phyloP scores from a whole-genome alignment of 345 rosid genomes.

The Aethionema arabicum region DNA sequence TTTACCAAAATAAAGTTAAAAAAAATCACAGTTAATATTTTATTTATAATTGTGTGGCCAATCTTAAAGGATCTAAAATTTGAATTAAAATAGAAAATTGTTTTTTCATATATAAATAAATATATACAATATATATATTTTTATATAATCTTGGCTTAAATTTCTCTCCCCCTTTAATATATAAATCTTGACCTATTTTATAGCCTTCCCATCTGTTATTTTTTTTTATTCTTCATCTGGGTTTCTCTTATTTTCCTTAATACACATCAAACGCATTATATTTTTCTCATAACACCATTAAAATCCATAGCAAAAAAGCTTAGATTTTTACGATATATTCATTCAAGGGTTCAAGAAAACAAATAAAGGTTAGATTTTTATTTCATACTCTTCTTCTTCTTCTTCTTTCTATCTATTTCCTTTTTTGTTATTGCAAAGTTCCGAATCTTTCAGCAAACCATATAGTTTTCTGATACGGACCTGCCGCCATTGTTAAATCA shows the following conservation, averaged over 20 bases:
- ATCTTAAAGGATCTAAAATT: constrained; percentile 27
- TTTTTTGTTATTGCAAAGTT: constrained; percentile 1
- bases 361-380: background rate
- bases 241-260: constrained; percentile 33
- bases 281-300: constrained; percentile 37
- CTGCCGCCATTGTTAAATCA: no score
- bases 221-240: constrained; percentile 42
- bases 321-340: constrained; percentile 45
- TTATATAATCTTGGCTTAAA: constrained; percentile 33
- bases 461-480: no score
- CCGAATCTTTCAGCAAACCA: no score
- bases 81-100: constrained; percentile 33
- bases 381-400: constrained; percentile 5
- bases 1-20: constrained; percentile 7
- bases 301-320: constrained; percentile 30
- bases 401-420: background rate
- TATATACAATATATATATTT: constrained; percentile 38
- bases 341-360: no score
- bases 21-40: background rate
- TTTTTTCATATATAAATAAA: constrained; percentile 23
- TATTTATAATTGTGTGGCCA: constrained; percentile 26
- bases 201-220: constrained; percentile 35
- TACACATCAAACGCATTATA: constrained; percentile 23
- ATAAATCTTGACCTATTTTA: constrained; percentile 31
- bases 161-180: constrained; percentile 39